Conservation (phyloP, 169 alveolate genomes). For the Plasmodium vivax region DNA sequence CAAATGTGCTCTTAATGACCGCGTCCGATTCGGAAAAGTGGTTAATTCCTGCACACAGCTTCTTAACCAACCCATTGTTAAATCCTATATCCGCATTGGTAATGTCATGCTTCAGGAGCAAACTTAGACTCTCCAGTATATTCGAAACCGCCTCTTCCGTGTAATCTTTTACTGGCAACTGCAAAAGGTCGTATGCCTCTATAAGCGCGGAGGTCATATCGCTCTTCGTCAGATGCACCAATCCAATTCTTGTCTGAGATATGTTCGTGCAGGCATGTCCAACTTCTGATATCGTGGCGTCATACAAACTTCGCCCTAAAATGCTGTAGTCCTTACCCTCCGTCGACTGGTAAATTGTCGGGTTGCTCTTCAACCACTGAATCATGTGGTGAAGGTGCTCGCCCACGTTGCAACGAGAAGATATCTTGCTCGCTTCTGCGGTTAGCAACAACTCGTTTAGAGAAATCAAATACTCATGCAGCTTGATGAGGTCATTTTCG, state of each 20-base stretch:
- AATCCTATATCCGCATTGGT: slow-evolving; percentile 88
- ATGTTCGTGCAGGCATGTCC: slow-evolving; percentile 77
- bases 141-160: slow-evolving; percentile 82
- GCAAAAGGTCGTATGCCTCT: slow-evolving; percentile 13
- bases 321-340: slow-evolving; percentile 73
- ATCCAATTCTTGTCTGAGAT: slow-evolving; percentile 81
- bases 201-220: slow-evolving; percentile 27
- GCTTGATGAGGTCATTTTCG: slow-evolving; percentile 74
- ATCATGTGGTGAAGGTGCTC: slow-evolving; percentile 46
- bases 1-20: slow-evolving; percentile 89
- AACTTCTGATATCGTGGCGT: slow-evolving; percentile 78
- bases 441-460: slow-evolving; percentile 82
- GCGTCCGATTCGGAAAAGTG: slow-evolving; percentile 85
- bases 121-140: slow-evolving; percentile 81
- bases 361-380: slow-evolving; percentile 71
- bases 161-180: slow-evolving; percentile 66
- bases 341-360: slow-evolving; percentile 41
- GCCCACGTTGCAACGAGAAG: slow-evolving; percentile 80
- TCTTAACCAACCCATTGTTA: slow-evolving; percentile 84
- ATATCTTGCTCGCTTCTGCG: slow-evolving; percentile 81
- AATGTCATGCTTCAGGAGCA: slow-evolving; percentile 87
- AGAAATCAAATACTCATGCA: slow-evolving; percentile 78
- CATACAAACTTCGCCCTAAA: slow-evolving; percentile 77
- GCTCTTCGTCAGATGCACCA: slow-evolving; percentile 77
- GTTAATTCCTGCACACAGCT: slow-evolving; percentile 88